phyloP scores from a whole-genome alignment of 2,329 filamentous ascomycete species.

The Aureobasidium sp. region DNA sequence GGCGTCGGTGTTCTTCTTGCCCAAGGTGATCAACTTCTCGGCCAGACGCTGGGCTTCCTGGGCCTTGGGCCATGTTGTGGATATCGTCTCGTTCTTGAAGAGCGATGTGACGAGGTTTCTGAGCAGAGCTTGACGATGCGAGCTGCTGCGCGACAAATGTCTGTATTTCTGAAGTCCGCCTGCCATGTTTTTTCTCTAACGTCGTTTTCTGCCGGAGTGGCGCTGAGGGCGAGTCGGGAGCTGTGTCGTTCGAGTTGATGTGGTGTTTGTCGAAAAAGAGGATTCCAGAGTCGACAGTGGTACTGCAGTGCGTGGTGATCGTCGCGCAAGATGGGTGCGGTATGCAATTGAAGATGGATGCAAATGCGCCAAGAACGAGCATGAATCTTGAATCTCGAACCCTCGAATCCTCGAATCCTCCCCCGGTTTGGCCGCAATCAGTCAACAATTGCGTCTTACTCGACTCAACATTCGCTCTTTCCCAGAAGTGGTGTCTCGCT shows the following conservation, averaged over 20 bases:
- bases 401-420: not conserved
- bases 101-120: constrained; percentile 95
- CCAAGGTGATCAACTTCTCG: too few species aligned
- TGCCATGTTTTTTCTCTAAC: constrained; percentile 53
- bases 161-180: constrained; percentile 82
- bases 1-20: constrained; percentile 26
- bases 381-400: not conserved
- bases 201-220: not conserved
- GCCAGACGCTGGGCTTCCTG: too few species aligned
- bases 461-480: not conserved
- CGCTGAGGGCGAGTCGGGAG: not conserved
- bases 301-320: not conserved
- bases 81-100: constrained; percentile 85
- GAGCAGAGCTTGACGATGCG: constrained; percentile 84
- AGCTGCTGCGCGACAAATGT: constrained; percentile 74
- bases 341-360: not conserved
- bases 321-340: not conserved
- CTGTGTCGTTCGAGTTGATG: not conserved
- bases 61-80: constrained; percentile 47
- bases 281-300: not conserved
- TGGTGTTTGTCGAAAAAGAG: too few species aligned
- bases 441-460: not conserved
- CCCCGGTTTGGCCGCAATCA: not conserved
- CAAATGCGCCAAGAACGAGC: not conserved
- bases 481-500: not conserved